Percentiles rank a stretch among this genome's conserved stretches.
Evolutionary conservation across 805 yeast genomes (phyloP).

Genomic region (Zygotorulaspora florentina): DNA sequence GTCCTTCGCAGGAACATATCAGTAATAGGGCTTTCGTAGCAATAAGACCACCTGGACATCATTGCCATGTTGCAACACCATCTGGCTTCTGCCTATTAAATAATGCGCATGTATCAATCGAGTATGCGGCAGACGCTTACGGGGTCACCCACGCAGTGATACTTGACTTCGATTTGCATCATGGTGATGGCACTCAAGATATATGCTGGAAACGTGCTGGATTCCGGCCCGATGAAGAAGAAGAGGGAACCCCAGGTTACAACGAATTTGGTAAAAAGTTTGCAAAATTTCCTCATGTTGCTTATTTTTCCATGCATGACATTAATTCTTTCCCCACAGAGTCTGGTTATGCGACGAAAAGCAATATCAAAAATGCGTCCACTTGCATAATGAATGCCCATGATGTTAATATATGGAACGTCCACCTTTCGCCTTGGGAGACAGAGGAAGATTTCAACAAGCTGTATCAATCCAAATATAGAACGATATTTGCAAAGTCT

Average conservation of each 20-base stretch:
- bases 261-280: constrained; percentile 47
- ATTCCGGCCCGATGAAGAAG: constrained; percentile 31
- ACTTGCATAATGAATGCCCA: constrained; percentile 73
- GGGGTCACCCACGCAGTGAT: constrained; percentile 77
- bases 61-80: constrained; percentile 77
- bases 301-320: constrained; percentile 80
- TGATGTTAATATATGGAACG: constrained; percentile 77
- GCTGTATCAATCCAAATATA: constrained; percentile 58
- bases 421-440: constrained; percentile 65
- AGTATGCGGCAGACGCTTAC: constrained; percentile 61
- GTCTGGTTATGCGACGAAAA: constrained; percentile 67
- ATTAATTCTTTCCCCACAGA: constrained; percentile 85
- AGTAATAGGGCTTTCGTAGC: constrained; percentile 56
- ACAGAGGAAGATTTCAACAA: constrained; percentile 61
- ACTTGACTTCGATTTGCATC: constrained; percentile 79
- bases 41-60: constrained; percentile 84
- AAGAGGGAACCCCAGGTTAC: constrained; percentile 34
- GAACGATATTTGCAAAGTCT: constrained; percentile 59
- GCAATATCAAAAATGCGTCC: constrained; percentile 68
- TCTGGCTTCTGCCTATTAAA: constrained; percentile 80
- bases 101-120: constrained; percentile 77
- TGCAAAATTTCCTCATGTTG: constrained; percentile 55
- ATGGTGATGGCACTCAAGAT: constrained; percentile 87
- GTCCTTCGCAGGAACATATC: constrained; percentile 33
- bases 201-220: constrained; percentile 73